Conservation (phyloP, 495 filamentous ascomycete genomes). For the Xylaria castorea region DNA sequence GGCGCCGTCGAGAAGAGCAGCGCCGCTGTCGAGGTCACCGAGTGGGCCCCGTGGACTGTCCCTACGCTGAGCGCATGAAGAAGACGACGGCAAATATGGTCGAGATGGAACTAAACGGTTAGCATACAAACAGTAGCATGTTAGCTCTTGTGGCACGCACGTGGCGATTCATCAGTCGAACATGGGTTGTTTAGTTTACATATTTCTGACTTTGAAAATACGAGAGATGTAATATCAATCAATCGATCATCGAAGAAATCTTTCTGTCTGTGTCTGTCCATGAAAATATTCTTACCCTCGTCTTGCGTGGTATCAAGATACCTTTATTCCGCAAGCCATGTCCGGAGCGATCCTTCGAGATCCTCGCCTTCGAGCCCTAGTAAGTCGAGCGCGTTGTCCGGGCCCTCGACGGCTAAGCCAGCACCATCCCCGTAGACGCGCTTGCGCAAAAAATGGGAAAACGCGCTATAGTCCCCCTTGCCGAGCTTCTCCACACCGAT, state of each 20-base stretch:
- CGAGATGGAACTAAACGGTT: not conserved
- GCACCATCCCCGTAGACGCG: slow-evolving; percentile 54
- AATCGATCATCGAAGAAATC: not conserved
- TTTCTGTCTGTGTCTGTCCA: not conserved
- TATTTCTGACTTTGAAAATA: slow-evolving; percentile 27
- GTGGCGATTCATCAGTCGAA: not conserved
- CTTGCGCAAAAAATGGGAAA: slow-evolving; percentile 48
- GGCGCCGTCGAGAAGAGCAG: slow-evolving; percentile 50
- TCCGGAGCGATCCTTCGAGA: slow-evolving; percentile 33
- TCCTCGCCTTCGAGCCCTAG: slow-evolving; percentile 42
- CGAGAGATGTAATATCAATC: slow-evolving; percentile 18
- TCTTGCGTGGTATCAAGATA: not conserved
- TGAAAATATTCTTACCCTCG: not conserved
- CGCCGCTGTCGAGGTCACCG: slow-evolving; percentile 41
- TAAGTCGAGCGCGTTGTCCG: slow-evolving; percentile 31
- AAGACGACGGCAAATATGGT: not conserved
- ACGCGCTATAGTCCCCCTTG: slow-evolving; percentile 50
- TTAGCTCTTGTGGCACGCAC: not conserved
- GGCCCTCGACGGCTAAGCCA: slow-evolving; percentile 44
- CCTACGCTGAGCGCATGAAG: slow-evolving; percentile 37
- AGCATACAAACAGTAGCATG: slow-evolving; percentile 3
- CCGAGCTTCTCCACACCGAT: slow-evolving; percentile 53
- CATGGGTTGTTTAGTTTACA: slow-evolving; percentile 6
- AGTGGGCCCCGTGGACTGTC: slow-evolving; percentile 53
- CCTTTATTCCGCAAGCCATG: slow-evolving; percentile 32